Conservation (phyloP, 192 early-diverging fungal genomes). For the Backusella liffmaniae region DNA sequence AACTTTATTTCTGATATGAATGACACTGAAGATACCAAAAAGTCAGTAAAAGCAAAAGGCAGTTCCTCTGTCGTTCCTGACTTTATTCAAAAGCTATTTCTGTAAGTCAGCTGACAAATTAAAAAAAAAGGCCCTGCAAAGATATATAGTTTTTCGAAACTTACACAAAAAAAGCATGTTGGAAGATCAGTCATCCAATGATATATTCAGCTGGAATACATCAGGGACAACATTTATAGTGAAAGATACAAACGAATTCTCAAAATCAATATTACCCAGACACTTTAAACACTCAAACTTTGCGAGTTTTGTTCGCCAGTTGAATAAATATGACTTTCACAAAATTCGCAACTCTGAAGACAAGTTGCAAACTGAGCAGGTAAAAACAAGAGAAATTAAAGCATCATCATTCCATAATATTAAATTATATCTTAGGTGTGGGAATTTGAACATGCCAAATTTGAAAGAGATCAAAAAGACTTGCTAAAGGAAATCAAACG, state of each 20-base stretch:
- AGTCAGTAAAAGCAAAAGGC: neutral
- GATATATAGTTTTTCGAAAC: neutral
- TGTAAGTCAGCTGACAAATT: slow-evolving; percentile 9
- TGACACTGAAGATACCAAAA: neutral
- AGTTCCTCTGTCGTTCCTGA: slow-evolving; percentile 7
- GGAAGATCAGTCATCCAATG: slow-evolving; percentile 56
- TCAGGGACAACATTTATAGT: slow-evolving; percentile 69
- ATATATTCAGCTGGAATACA: slow-evolving; percentile 61
- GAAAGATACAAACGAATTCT: slow-evolving; percentile 70
- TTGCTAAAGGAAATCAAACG: slow-evolving; percentile 16
- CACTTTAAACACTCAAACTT: slow-evolving; percentile 76
- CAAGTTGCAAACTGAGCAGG: slow-evolving; percentile 54
- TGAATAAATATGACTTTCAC: slow-evolving; percentile 81
- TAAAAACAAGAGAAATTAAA: slow-evolving; percentile 1
- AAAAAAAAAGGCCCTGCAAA: neutral
- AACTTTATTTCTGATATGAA: neutral
- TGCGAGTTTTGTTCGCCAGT: slow-evolving; percentile 67
- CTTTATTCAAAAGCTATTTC: slow-evolving; percentile 25
- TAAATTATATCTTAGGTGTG: neutral
- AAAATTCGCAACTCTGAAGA: slow-evolving; percentile 59
- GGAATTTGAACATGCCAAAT: slow-evolving; percentile 21
- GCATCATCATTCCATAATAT: neutral
- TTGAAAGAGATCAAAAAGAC: slow-evolving; percentile 18
- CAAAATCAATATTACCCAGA: slow-evolving; percentile 62
- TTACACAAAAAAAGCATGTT: slow-evolving; percentile 53